Conservation (phyloP, 2,329 filamentous ascomycete species). For the Clonostachys rhizophaga region DNA sequence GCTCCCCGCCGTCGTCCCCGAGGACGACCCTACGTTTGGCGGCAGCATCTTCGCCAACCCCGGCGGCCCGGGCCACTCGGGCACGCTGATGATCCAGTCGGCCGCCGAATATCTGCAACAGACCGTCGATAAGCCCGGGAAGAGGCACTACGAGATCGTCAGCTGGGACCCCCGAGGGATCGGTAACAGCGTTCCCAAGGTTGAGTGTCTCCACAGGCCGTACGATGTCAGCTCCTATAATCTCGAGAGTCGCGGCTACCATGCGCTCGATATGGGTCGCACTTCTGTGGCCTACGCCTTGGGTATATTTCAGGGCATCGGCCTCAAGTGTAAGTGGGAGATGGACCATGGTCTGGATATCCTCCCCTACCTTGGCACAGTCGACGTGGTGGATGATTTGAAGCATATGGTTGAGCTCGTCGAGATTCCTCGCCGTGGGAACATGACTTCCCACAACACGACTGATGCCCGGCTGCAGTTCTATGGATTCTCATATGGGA, state of each 20-base stretch:
- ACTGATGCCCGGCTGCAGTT: conserved; percentile 29
- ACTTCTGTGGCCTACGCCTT: background rate
- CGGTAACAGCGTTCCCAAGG: conserved; percentile 23
- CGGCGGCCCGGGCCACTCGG: conserved; percentile 37
- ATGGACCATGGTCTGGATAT: background rate
- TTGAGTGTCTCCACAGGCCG: conserved; percentile 27
- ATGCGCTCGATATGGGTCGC: background rate
- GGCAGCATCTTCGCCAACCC: conserved; percentile 38
- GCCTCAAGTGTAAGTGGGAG: background rate
- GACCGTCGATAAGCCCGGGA: conserved; percentile 14
- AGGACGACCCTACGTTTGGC: conserved; percentile 28
- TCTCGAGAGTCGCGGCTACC: background rate
- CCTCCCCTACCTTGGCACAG: conserved; percentile 21
- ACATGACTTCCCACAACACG: background rate
- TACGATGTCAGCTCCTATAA: background rate
- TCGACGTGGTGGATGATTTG: conserved; percentile 35
- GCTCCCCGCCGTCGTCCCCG: conserved; percentile 29
- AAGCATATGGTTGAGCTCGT: conserved; percentile 33
- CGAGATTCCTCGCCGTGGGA: conserved; percentile 15
- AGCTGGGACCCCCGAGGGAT: conserved; percentile 39
- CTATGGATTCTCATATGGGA: conserved; percentile 45
- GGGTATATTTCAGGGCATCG: background rate
- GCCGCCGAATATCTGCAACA: conserved; percentile 18
- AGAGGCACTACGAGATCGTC: conserved; percentile 31
- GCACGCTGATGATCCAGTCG: conserved; percentile 19